Evolutionary conservation across 164 flowering plant species (phyloP), one percentile per base, ranked within the genome.

Genomic region (Berberis thunbergii): DNA sequence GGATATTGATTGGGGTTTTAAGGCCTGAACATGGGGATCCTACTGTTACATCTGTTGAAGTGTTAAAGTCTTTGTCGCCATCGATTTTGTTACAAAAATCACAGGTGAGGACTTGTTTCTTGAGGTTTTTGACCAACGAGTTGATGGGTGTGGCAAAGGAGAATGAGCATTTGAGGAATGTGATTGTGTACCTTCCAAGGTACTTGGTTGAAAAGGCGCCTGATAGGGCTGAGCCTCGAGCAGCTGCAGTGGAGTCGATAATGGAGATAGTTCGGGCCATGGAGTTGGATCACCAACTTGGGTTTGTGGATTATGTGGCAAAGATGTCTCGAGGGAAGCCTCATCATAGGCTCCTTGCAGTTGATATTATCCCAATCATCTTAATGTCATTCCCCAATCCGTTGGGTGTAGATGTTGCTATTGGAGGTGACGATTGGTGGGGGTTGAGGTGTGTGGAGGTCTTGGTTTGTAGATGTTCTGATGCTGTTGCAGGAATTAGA

Each of bases 211-310:
- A 73, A 12, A 89, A 84, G 75, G 93, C 99, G 0, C 97, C 94
- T 0, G 99, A 91, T 78, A 91, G 76, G 76, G 80, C 96, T 13
- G 99, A 94, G 66, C 81, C 79, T 41, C 83, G 99, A 64, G 86
- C 85, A 3, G 57, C 69, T 43, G 97, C 96, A 6, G 99, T 86
- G 49, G 99, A 95, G 55, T 79, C 91, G 0, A 82, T 95, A 6
- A 74, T 85, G 77, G 87, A 87, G 77, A 73, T 91, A 57, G 87
- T 95, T 65, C 67, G 65, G 60, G 77, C 71, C 7, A 70, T 91
- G 85, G 92, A 85, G 11, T 67, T 68, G 8, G 75, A 68, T 4
- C 87, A 87, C 65, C 96, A 84, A 67, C 42, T 82, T 48, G 88
- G 69, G 26, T 91, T 91, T 80, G 86, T 70, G 39, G 87, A 81